Base-by-base conservation (phyloP, 352 stramenopile genomes). In the Phytophthora palmivora region DNA sequence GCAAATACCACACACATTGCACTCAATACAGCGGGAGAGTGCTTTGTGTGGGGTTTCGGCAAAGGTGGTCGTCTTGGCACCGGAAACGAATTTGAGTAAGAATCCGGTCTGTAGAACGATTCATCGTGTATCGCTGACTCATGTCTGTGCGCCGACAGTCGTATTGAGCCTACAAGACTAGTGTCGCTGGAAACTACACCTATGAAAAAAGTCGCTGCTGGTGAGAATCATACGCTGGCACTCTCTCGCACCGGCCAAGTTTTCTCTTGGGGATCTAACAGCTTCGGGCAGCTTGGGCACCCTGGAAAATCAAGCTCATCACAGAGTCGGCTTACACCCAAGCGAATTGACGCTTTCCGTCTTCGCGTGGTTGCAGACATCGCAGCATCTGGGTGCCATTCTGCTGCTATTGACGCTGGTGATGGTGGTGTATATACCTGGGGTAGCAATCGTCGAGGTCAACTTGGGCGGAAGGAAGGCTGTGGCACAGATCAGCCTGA, bases 231-330 rank as follows among this genome's bases (percentile, higher is more conserved):
- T 66, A 88, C 84, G 16, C 58, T 95, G 32, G 87, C 83, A 28
- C 72, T 95, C 6, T 88, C 87, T 2, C 61, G 62, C 8, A 79
- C 61, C 2, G 87, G 87, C 1, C 80, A 92, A 54, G 67, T 95
- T 16, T 94, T 86, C 38, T 91, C 87, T 0, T 95, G 87, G 84
- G 87, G 87, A n/a, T 89, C 83, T 22, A 92, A 93, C 36, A 90
- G 82, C 47, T 92, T 91, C 47, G 83, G 84, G 6, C 87, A 95
- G 48, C 70, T 93, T 22, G 86, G 84, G 0, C 82, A 91, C 26
- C 78, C 66, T 10, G 58, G 76, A 11, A 92, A 94, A 58, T 70
- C 63, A 8, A 79, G 63, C n/a, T 78, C 74, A 5, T 76, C 74
- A 9, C 67, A 89, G 30, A 86, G 74, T 26, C 79, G 82, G 1